Evolutionary conservation across 225 moss, liverwort and hornwort genomes (phyloP).

Genomic region (Pseudisothecium myosuroides): DNA sequence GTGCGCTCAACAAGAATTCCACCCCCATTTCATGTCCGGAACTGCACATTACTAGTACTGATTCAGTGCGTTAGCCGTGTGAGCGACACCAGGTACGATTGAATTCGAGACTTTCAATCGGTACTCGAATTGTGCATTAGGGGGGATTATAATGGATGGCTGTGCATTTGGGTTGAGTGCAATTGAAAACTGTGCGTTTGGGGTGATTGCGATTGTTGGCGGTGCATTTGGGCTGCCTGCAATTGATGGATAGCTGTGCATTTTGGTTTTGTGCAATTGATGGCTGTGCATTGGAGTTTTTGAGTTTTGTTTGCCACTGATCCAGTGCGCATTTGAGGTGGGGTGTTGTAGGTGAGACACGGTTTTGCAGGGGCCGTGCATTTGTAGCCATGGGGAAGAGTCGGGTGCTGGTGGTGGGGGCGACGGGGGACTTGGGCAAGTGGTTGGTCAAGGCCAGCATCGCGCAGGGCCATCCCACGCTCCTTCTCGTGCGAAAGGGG

Average conservation of each 20-base stretch:
- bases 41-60: background rate
- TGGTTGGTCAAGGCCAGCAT: background rate
- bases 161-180: background rate
- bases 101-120: too few species aligned
- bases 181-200: background rate
- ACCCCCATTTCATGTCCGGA: too few species aligned
- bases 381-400: background rate
- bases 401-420: constrained; percentile 3
- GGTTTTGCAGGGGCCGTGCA: background rate
- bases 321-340: background rate
- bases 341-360: background rate
- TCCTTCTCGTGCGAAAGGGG: background rate
- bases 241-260: background rate
- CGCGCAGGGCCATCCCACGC: background rate
- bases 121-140: too few species aligned
- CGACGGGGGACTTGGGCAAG: background rate
- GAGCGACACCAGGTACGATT: background rate
- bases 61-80: background rate
- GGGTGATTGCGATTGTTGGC: accelerated
- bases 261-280: background rate
- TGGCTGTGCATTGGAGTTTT: background rate
- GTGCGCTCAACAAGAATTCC: too few species aligned
- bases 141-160: background rate
- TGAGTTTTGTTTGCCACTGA: background rate
- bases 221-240: background rate